These are phyloP conservation scores for Lactarius indigo DNA, from an alignment of 768 basidiomycete genomes.

Conservation along the genomic window DNA sequence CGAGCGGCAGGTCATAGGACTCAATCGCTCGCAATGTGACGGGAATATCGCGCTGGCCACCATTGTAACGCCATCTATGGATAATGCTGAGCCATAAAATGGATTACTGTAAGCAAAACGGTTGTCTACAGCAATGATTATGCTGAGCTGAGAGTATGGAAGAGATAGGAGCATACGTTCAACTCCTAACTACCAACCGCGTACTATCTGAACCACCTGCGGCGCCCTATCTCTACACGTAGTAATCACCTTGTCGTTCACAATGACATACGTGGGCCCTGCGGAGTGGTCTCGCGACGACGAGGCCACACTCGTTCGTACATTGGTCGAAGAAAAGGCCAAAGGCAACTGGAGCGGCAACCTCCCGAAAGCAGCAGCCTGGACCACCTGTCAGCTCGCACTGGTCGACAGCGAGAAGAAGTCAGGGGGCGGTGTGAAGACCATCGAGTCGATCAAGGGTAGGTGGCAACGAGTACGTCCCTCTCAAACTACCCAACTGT, in stretches of 20 bases:
- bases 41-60: neutral
- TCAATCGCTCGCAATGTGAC: neutral
- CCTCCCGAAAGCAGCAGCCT: neutral
- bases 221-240: neutral
- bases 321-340: neutral
- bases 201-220: too few species aligned
- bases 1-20: neutral
- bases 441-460: neutral
- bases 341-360: neutral
- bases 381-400: neutral
- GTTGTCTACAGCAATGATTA: too few species aligned
- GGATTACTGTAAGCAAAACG: too few species aligned
- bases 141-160: too few species aligned
- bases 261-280: neutral
- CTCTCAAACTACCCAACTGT: neutral
- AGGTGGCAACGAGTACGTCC: neutral
- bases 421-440: neutral
- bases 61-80: neutral
- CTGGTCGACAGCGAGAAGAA: neutral
- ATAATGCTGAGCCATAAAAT: too few species aligned
- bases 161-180: too few species aligned
- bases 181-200: too few species aligned
- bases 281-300: neutral
- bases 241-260: neutral
- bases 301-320: neutral